Conservation (phyloP, 192 early-diverging fungal genomes). For the Anaeromyces robustus region DNA sequence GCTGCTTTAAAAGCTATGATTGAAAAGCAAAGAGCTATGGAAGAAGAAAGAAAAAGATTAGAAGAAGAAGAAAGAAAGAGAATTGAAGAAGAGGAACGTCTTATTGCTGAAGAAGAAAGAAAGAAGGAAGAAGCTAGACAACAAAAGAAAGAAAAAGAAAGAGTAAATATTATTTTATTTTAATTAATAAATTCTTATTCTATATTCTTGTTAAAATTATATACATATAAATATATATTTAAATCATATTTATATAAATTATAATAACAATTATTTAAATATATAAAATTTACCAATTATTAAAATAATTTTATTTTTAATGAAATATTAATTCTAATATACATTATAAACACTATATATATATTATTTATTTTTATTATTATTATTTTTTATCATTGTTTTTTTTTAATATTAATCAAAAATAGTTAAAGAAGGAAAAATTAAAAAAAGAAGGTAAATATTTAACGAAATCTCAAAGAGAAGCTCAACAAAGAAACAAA, state of each 20-base stretch:
- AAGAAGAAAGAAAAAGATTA: slow-evolving; percentile 50
- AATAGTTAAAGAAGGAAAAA: slow-evolving; percentile 67
- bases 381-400: not conserved
- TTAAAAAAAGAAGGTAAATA: slow-evolving; percentile 83
- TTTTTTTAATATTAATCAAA: not conserved
- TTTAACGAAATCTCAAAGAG: slow-evolving; percentile 55
- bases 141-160: slow-evolving; percentile 72
- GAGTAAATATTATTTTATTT: slow-evolving; percentile 20
- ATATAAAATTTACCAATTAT: too few species aligned
- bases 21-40: slow-evolving; percentile 54
- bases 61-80: slow-evolving; percentile 53
- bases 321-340: too few species aligned
- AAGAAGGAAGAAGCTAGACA: slow-evolving; percentile 57
- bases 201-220: too few species aligned
- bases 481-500: slow-evolving; percentile 2
- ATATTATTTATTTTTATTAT: not conserved
- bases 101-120: slow-evolving; percentile 57
- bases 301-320: too few species aligned
- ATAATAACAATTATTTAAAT: too few species aligned
- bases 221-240: too few species aligned
- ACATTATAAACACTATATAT: too few species aligned
- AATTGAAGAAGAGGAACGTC: slow-evolving; percentile 50
- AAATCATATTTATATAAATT: too few species aligned
- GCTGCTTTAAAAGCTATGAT: slow-evolving; percentile 33
- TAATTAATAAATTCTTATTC: too few species aligned